These are phyloP conservation scores for Amoeboaphelidium occidentale DNA, from an alignment of 371 early-diverging fungal genomes.

Conservation along the genomic window DNA sequence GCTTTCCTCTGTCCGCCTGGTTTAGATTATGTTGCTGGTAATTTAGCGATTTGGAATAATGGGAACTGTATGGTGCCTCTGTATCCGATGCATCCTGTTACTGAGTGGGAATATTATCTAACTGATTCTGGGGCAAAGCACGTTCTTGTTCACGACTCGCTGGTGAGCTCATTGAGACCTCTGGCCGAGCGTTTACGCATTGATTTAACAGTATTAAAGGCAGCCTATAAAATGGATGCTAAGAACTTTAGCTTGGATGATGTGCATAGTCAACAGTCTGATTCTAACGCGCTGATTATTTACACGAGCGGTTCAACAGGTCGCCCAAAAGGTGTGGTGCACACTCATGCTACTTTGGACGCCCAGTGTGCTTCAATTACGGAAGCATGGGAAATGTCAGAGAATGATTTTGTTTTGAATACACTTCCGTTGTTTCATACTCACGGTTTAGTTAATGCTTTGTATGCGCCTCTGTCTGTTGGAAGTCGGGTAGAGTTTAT, in stretches of 20 bases:
- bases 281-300: constrained; percentile 52
- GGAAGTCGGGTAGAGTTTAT: constrained; percentile 55
- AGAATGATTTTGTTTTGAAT: constrained; percentile 39
- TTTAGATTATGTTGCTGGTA: constrained; percentile 38
- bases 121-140: no score
- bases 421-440: constrained; percentile 60
- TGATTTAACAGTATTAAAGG: no score
- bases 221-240: no score
- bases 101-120: no score
- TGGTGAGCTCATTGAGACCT: no score
- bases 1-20: constrained; percentile 43
- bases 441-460: constrained; percentile 22
- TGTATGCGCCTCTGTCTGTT: constrained; percentile 28
- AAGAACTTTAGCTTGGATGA: no score
- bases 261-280: no score
- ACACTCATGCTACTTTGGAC: constrained; percentile 32
- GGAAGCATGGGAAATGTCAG: constrained; percentile 44
- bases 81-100: no score
- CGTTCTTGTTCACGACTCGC: no score
- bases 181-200: no score
- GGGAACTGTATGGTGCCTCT: constrained; percentile 54
- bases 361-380: constrained; percentile 34
- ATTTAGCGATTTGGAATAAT: constrained; percentile 51
- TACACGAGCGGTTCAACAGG: constrained; percentile 30
- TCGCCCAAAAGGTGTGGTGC: constrained; percentile 54